A percentile compares a stretch with the other conserved stretches of the same genome.
phyloP scores from a whole-genome alignment of 1,139 yeast genomes.

The Pichia sp. region DNA sequence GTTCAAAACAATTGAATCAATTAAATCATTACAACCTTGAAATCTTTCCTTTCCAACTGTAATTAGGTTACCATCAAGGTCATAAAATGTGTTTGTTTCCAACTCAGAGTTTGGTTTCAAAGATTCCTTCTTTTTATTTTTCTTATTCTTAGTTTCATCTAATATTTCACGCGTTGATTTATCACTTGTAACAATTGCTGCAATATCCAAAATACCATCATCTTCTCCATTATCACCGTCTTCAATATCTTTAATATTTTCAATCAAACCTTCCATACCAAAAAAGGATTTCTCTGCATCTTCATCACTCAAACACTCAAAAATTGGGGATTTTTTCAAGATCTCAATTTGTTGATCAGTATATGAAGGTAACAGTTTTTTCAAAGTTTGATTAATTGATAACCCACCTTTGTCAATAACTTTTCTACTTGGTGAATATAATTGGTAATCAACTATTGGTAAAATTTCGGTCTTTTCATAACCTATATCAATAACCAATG shows the following conservation, averaged over 20 bases:
- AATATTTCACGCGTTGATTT: conserved; percentile 55
- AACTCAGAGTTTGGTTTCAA: conserved; percentile 50
- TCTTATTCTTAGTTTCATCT: conserved; percentile 43
- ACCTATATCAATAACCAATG: conserved; percentile 80
- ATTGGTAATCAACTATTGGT: conserved; percentile 67
- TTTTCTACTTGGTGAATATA: conserved; percentile 36
- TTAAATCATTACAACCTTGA: conserved; percentile 60
- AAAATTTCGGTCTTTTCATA: conserved; percentile 65
- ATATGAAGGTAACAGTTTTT: conserved; percentile 52
- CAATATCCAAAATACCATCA: conserved; percentile 80
- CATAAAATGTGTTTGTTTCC: conserved; percentile 62
- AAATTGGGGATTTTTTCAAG: conserved; percentile 68
- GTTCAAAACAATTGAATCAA: conserved; percentile 47
- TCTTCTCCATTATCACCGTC: conserved; percentile 39
- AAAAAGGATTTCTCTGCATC: conserved; percentile 53
- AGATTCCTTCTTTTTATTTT: conserved; percentile 28
- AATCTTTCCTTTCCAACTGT: conserved; percentile 83
- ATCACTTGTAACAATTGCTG: conserved; percentile 78
- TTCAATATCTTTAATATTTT: conserved; percentile 29
- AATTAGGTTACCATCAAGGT: conserved; percentile 46
- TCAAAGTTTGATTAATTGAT: conserved; percentile 49
- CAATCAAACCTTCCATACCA: conserved; percentile 43
- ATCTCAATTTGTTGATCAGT: conserved; percentile 56
- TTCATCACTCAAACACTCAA: conserved; percentile 67
- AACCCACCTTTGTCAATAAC: conserved; percentile 57